Percentiles rank a stretch among this genome's conserved stretches.
phyloP scores from a whole-genome alignment of 306 rosid genomes.

The Casuarina glauca region DNA sequence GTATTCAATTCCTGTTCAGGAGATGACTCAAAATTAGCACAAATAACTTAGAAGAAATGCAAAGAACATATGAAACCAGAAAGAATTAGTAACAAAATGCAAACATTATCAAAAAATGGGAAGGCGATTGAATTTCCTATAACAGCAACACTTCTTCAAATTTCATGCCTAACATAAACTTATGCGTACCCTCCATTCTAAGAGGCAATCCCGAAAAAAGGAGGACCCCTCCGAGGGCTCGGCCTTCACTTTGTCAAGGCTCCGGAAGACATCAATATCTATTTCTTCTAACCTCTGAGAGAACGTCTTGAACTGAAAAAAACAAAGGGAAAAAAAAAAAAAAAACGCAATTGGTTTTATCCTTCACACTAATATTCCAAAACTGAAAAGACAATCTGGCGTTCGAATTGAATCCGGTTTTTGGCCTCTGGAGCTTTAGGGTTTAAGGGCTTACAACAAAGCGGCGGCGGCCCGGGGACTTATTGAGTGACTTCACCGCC shows the following conservation, averaged over 20 bases:
- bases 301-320: conserved; percentile 64
- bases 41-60: neutral
- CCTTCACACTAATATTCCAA: neutral
- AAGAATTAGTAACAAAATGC: too few relatives aligned
- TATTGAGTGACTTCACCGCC: conserved; percentile 92
- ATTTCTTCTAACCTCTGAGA: conserved; percentile 66
- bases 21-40: conserved; percentile 18
- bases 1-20: conserved; percentile 79
- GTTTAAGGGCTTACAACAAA: conserved; percentile 52
- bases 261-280: conserved; percentile 67
- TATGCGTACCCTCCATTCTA: conserved; percentile 80
- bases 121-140: neutral
- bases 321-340: neutral
- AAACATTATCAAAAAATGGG: neutral
- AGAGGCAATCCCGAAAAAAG: conserved; percentile 79
- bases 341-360: neutral
- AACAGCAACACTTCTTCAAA: too few relatives aligned
- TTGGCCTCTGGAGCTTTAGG: neutral
- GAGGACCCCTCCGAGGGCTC: conserved; percentile 83
- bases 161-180: neutral
- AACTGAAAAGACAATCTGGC: neutral
- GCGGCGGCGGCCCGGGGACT: conserved; percentile 69
- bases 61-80: neutral
- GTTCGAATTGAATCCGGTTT: neutral
- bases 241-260: conserved; percentile 62